Percentiles rank a stretch among this genome's conserved stretches.
phyloP scores from a whole-genome alignment of 2,329 filamentous ascomycete genomes.

The Aspergillus calidoustus region DNA sequence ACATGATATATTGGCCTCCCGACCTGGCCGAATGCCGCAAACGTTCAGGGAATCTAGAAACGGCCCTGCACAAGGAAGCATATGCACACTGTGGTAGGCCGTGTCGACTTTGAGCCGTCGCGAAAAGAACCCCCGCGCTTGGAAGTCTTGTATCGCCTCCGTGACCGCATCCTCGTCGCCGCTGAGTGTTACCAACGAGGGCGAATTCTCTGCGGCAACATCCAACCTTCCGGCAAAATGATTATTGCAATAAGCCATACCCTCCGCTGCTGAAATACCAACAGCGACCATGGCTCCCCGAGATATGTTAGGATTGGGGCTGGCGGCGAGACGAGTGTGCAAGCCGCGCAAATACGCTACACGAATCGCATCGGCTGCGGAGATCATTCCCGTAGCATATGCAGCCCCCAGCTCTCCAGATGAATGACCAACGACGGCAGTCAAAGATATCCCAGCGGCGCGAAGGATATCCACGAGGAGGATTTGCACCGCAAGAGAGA shows the following conservation, averaged over 20 bases:
- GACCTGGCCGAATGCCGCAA: too few species aligned
- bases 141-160: slow-evolving; percentile 2
- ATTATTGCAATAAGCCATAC: background rate
- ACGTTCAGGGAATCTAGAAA: too few species aligned
- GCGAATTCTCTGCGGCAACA: slow-evolving; percentile 15
- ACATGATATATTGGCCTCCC: too few species aligned
- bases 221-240: background rate
- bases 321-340: slow-evolving; percentile 23
- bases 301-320: background rate
- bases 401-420: slow-evolving; percentile 25
- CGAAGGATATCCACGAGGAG: too few species aligned
- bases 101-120: slow-evolving; percentile 35
- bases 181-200: slow-evolving; percentile 13
- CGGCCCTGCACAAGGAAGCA: slow-evolving; percentile 31
- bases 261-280: slow-evolving; percentile 23
- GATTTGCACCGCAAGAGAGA: too few species aligned
- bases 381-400: slow-evolving; percentile 34
- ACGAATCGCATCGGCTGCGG: slow-evolving; percentile 25
- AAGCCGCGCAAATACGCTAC: slow-evolving; percentile 33
- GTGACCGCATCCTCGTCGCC: slow-evolving; percentile 14
- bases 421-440: too few species aligned
- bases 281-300: slow-evolving; percentile 35
- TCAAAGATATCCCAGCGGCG: too few species aligned
- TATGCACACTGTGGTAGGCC: slow-evolving; percentile 51
- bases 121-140: slow-evolving; percentile 10